Conservation (phyloP, 1,284 basidiomycete genomes). For the Hemileccinum hortonii region DNA sequence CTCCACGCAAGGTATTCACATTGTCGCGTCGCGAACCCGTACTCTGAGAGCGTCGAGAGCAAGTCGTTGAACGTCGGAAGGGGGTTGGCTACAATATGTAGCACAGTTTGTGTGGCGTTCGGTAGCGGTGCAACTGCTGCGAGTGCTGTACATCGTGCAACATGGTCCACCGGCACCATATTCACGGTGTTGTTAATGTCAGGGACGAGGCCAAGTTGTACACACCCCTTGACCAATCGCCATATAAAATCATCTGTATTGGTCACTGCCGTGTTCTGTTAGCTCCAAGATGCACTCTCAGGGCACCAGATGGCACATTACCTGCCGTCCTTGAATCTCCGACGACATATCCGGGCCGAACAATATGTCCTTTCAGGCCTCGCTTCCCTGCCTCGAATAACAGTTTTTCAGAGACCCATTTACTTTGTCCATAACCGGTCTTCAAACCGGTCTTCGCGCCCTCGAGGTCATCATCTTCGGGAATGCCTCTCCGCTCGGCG, state of each 20-base stretch:
- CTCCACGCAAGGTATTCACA: constrained; percentile 95
- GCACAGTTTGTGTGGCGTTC: constrained; percentile 61
- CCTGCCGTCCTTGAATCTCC: constrained; percentile 88
- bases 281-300: constrained; percentile 8
- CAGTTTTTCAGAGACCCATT: constrained; percentile 98
- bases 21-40: constrained; percentile 79
- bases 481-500: constrained; percentile 59
- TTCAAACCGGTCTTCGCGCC: constrained; percentile 77
- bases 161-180: constrained; percentile 98
- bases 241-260: constrained; percentile 99
- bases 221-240: constrained; percentile 96
- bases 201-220: constrained; percentile 93
- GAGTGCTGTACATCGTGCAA: constrained; percentile 79
- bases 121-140: constrained; percentile 62
- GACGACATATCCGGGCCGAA: constrained; percentile 95
- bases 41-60: constrained; percentile 71
- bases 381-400: constrained; percentile 87
- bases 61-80: constrained; percentile 89
- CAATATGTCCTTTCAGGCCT: constrained; percentile 85
- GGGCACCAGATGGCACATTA: constrained; percentile 33
- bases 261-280: constrained; percentile 59
- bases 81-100: constrained; percentile 88
- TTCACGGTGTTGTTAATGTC: constrained; percentile 99
- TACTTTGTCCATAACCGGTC: constrained; percentile 95
- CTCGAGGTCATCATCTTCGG: constrained; percentile 90